Percentiles rank a stretch among this genome's conserved stretches.
phyloP scores from a whole-genome alignment of 2,329 filamentous ascomycete species.

The Davidsoniella virescens region DNA sequence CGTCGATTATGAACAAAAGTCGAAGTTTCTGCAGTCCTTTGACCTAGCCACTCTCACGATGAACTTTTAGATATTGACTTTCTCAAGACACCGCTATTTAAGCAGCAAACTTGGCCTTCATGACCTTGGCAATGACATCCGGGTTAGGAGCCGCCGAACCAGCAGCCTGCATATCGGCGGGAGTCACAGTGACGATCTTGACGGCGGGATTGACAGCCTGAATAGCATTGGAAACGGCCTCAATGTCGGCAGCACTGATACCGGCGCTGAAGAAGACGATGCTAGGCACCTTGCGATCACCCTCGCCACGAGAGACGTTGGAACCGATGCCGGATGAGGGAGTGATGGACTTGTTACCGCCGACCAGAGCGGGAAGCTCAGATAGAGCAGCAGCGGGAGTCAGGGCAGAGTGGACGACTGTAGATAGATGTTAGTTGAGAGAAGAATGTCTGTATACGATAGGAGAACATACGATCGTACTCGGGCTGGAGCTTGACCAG shows the following conservation, averaged over 20 bases:
- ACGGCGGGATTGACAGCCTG: not conserved
- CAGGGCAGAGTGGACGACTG: slow-evolving; percentile 10
- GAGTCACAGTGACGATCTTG: slow-evolving; percentile 1
- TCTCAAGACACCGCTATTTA: not conserved
- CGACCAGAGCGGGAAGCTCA: slow-evolving; percentile 10
- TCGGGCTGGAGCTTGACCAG: slow-evolving; percentile 9
- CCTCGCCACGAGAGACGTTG: slow-evolving; percentile 4
- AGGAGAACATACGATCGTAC: slow-evolving; percentile 9
- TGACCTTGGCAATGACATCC: slow-evolving; percentile 6
- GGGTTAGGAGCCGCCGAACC: slow-evolving; percentile 3
- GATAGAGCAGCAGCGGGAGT: slow-evolving; percentile 1
- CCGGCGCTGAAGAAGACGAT: slow-evolving; percentile 4
- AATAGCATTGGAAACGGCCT: slow-evolving; percentile 5
- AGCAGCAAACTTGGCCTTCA: slow-evolving; percentile 12
- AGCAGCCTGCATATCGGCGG: not conserved
- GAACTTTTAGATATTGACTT: not conserved
- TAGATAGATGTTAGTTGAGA: not conserved
- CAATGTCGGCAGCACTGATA: slow-evolving; percentile 1
- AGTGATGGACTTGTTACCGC: not conserved
- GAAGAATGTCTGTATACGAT: not conserved
- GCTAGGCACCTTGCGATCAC: not conserved
- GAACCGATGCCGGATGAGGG: slow-evolving; percentile 8
- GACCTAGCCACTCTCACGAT: not conserved
- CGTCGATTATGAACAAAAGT: too few species aligned
- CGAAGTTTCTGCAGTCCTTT: not conserved